Percentiles rank a stretch among this genome's conserved stretches.
Evolutionary conservation across 169 alveolate species (phyloP).

Genomic region (Eimeria maxima): DNA sequence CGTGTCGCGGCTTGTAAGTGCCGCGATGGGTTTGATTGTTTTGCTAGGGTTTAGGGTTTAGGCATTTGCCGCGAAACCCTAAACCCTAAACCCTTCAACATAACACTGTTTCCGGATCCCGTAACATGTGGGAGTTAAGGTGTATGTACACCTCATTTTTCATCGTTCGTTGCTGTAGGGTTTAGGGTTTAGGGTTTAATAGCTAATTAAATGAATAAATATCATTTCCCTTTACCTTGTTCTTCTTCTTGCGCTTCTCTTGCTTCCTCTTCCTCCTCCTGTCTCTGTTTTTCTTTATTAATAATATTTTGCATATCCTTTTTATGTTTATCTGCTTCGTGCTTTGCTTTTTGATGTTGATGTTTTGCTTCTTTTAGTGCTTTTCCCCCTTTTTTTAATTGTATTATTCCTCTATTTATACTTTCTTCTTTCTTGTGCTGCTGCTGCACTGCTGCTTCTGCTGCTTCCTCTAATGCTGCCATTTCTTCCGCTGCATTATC

Average conservation of each 20-base stretch:
- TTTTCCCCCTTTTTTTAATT: background rate
- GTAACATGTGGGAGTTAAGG: too few species aligned
- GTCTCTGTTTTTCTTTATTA: background rate
- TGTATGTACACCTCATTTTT: too few species aligned
- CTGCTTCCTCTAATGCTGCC: background rate
- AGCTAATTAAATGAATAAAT: background rate
- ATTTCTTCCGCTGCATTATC: background rate
- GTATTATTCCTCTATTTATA: background rate
- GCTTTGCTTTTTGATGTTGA: background rate
- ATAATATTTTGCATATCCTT: background rate
- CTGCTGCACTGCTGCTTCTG: background rate
- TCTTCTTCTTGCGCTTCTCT: background rate
- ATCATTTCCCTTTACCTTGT: background rate
- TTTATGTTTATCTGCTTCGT: background rate
- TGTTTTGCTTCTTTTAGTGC: background rate
- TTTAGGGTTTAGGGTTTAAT: constrained; percentile 16
- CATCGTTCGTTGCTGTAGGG: constrained; percentile 5
- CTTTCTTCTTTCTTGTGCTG: background rate
- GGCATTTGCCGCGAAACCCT: too few species aligned
- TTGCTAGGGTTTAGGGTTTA: background rate
- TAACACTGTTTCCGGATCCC: too few species aligned
- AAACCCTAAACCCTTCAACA: too few species aligned
- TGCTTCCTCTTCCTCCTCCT: background rate
- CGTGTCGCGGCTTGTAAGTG: too few species aligned
- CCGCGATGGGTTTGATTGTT: too few species aligned